Conservation (phyloP, 441 rosid genomes). For the Adansonia grandidieri region DNA sequence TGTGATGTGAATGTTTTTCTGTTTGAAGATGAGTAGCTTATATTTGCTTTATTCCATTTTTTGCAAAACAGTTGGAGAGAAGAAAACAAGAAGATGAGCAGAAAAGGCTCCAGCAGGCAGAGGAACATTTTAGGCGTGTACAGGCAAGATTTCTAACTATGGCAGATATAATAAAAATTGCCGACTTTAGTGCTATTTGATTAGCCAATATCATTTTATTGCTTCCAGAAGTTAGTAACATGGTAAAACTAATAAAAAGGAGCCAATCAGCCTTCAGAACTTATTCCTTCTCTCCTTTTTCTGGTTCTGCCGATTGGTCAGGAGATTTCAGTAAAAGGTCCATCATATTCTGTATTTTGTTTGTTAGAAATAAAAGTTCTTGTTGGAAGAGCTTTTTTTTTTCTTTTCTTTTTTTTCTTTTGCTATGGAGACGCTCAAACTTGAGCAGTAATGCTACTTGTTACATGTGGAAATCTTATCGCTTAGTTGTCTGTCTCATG, state of each 20-base stretch:
- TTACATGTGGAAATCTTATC: neutral
- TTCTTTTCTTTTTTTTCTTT: neutral
- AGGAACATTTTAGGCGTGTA: conserved; percentile 88
- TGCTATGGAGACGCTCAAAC: neutral
- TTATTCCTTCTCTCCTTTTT: conserved; percentile 8
- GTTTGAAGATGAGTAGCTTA: conserved; percentile 18
- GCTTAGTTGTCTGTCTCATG: neutral
- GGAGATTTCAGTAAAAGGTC: neutral
- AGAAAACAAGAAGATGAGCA: conserved; percentile 95
- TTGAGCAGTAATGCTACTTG: neutral
- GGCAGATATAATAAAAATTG: neutral
- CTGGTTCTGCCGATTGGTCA: neutral
- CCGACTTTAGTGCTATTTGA: neutral
- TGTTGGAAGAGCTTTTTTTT: neutral
- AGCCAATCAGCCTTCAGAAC: conserved; percentile 1
- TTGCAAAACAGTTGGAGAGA: conserved; percentile 77
- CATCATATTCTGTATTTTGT: neutral
- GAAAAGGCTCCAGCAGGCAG: conserved; percentile 86
- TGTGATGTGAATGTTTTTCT: conserved; percentile 11
- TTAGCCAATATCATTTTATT: conserved; percentile 11
- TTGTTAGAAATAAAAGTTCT: neutral
- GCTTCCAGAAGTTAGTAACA: neutral
- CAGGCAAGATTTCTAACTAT: conserved; percentile 55
- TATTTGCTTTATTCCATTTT: conserved; percentile 35
- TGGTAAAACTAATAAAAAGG: neutral